These are phyloP conservation scores for Phenoliferia sp. DNA, from an alignment of 1,284 basidiomycete species.

Conservation along the genomic window DNA sequence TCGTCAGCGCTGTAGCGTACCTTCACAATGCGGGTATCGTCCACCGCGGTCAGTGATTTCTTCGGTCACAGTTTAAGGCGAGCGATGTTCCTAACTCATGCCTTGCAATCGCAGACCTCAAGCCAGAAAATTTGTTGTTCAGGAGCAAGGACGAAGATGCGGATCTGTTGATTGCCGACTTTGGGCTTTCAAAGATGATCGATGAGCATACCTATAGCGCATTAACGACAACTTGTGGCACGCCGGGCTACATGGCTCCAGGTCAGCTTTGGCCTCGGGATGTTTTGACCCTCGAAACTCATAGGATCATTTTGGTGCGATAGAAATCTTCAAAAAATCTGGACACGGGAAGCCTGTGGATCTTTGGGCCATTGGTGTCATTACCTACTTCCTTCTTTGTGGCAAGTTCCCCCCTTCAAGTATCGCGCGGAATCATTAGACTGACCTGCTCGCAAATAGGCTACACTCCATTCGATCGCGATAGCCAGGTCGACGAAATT, in stretches of 20 bases:
- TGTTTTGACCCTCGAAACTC: no score
- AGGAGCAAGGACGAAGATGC: constrained; percentile 81
- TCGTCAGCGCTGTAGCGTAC: constrained; percentile 82
- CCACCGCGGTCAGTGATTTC: constrained; percentile 75
- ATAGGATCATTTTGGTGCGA: neutral
- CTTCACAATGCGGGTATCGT: constrained; percentile 91
- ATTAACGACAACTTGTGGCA: constrained; percentile 92
- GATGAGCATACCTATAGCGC: constrained; percentile 83
- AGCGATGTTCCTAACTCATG: no score
- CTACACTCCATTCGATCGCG: constrained; percentile 69
- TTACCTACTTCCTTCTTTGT: constrained; percentile 81
- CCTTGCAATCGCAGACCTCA: constrained; percentile 80
- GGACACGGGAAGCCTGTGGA: constrained; percentile 93
- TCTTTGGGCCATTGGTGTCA: constrained; percentile 84
- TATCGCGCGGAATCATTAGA: neutral
- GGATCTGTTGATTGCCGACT: constrained; percentile 96
- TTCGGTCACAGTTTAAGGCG: no score
- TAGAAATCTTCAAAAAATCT: constrained; percentile 81
- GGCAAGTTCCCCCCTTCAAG: constrained; percentile 41
- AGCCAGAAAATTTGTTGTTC: constrained; percentile 97
- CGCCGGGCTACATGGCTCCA: constrained; percentile 96
- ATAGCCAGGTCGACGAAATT: constrained; percentile 45
- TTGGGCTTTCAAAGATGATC: constrained; percentile 68
- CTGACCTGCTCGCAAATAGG: constrained; percentile 42
- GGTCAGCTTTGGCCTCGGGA: neutral